phyloP scores from a whole-genome alignment of 208 protist genomes.

The Trichomonas vaginalis region DNA sequence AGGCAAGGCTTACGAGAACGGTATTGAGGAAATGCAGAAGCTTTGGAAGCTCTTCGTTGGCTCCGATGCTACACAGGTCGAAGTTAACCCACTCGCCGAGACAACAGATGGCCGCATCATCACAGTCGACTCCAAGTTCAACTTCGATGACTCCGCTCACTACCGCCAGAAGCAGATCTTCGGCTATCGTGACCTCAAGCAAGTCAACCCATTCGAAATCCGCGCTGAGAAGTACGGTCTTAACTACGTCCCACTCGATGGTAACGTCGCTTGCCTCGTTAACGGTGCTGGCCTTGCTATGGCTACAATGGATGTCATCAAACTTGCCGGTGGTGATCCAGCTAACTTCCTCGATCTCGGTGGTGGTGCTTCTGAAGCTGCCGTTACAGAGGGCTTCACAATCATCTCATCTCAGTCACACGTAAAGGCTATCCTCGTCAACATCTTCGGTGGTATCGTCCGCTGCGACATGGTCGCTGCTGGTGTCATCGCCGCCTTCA shows the following conservation, averaged over 20 bases:
- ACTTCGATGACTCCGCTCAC: conserved; percentile 92
- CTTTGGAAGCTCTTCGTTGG: conserved; percentile 89
- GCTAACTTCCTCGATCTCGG: conserved; percentile 98
- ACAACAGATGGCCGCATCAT: conserved; percentile 57
- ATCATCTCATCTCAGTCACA: conserved; percentile 78
- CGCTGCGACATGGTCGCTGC: conserved; percentile 89
- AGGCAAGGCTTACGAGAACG: background rate
- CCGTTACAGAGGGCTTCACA: conserved; percentile 83
- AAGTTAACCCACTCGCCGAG: conserved; percentile 95
- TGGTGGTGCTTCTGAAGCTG: conserved; percentile 56
- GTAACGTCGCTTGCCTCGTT: conserved; percentile 78
- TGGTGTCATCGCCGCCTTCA: conserved; percentile 66
- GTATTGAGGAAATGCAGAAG: conserved; percentile 58
- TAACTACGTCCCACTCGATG: conserved; percentile 97
- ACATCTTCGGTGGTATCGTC: conserved; percentile 98
- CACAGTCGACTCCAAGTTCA: conserved; percentile 91
- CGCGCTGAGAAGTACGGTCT: conserved; percentile 76
- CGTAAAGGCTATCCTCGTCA: conserved; percentile 76
- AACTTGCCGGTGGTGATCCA: conserved; percentile 79
- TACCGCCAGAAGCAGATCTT: conserved; percentile 90
- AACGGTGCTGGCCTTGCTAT: conserved; percentile 92
- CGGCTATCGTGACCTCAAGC: conserved; percentile 66
- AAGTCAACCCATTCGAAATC: conserved; percentile 68
- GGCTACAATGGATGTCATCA: conserved; percentile 99
- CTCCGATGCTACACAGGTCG: conserved; percentile 72